These are phyloP conservation scores for Neospora caninum DNA, from an alignment of 169 alveolate species.

Conservation along the genomic window DNA sequence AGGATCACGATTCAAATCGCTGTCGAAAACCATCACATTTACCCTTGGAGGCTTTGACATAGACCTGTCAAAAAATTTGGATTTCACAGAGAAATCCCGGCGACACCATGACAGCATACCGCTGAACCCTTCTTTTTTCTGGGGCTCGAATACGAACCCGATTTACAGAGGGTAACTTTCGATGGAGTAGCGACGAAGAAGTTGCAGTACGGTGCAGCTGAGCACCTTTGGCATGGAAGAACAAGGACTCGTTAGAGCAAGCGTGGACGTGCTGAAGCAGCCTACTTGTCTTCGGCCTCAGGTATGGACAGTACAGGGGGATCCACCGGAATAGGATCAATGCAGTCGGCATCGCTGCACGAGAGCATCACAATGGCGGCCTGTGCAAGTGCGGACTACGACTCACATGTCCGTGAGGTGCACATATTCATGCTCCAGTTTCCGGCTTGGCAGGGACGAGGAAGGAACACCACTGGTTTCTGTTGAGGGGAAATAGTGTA, in stretches of 20 bases:
- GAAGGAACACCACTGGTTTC: background rate
- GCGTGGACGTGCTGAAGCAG: background rate
- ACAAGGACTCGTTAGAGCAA: background rate
- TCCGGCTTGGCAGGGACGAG: background rate
- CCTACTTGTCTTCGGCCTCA: slow-evolving; percentile 17
- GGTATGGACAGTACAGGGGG: background rate
- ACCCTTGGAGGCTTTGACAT: slow-evolving; percentile 21
- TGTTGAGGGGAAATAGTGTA: background rate
- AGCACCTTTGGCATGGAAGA: background rate
- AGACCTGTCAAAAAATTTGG: background rate
- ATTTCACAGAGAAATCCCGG: background rate
- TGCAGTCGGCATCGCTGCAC: slow-evolving; percentile 4
- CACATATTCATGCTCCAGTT: background rate
- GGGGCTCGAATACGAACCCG: slow-evolving; percentile 4
- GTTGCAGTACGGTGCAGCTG: background rate
- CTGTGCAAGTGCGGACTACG: background rate
- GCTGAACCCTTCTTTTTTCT: background rate
- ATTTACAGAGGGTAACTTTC: background rate
- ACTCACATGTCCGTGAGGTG: slow-evolving; percentile 20
- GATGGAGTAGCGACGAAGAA: slow-evolving; percentile 1
- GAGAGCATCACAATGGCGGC: background rate
- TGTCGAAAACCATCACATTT: background rate
- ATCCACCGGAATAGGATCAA: background rate
- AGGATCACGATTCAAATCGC: background rate
- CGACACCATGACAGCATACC: background rate